A percentile compares a stretch with the other conserved stretches of the same genome.
phyloP scores from a whole-genome alignment of 352 stramenopile species.

The Phytophthora cryptogea region DNA sequence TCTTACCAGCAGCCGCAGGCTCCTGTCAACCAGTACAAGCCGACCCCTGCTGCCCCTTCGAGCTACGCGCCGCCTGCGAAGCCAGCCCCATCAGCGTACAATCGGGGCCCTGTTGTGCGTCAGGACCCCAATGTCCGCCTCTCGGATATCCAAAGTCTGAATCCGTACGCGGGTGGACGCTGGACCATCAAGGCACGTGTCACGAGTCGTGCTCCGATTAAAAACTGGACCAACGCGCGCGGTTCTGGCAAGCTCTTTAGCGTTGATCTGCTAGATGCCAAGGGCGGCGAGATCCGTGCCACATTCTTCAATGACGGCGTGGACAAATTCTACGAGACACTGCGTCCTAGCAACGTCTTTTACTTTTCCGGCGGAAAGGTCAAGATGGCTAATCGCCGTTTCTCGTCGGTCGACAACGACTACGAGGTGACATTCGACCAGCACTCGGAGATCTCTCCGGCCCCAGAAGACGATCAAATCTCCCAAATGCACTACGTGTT shows the following conservation, averaged over 20 bases:
- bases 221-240: slow-evolving; percentile 96
- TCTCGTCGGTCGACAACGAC: slow-evolving; percentile 96
- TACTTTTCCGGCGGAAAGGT: slow-evolving; percentile 95
- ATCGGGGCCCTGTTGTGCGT: slow-evolving; percentile 79
- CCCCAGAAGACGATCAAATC: slow-evolving; percentile 90
- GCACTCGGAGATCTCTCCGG: slow-evolving; percentile 93
- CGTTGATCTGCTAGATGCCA: slow-evolving; percentile 95
- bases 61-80: slow-evolving; percentile 37
- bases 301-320: slow-evolving; percentile 99
- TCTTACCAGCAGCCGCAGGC: slow-evolving; percentile 45
- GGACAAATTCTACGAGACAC: slow-evolving; percentile 95
- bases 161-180: slow-evolving; percentile 92
- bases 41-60: slow-evolving; percentile 23
- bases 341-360: slow-evolving; percentile 91
- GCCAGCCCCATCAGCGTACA: slow-evolving; percentile 47
- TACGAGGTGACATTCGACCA: slow-evolving; percentile 99
- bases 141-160: slow-evolving; percentile 90
- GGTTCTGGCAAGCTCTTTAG: slow-evolving; percentile 97
- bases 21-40: slow-evolving; percentile 34
- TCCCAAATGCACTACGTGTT: slow-evolving; percentile 92
- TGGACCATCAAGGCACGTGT: slow-evolving; percentile 98
- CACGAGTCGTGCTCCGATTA: slow-evolving; percentile 92
- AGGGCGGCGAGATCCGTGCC: slow-evolving; percentile 95
- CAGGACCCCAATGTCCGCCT: slow-evolving; percentile 83
- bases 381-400: slow-evolving; percentile 98